Evolutionary conservation across 176 grass and related monocot species (phyloP), one percentile per base, ranked within the genome.

Genomic region (Musa schizocarpa): DNA sequence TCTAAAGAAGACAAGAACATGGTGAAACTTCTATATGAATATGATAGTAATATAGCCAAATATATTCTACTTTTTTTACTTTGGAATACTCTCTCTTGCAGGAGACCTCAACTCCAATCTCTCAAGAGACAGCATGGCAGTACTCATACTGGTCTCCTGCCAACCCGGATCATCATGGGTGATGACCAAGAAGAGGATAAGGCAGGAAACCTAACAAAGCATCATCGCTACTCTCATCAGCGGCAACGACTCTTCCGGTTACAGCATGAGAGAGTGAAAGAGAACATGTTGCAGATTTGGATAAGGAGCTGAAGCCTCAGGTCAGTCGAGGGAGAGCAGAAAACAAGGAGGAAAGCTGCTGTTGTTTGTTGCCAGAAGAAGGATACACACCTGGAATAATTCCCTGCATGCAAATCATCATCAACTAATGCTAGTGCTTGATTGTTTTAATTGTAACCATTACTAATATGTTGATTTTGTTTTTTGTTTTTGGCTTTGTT

Each of bases 121-220:
- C 77, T 16, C 81, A 83, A 13, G 73, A 77, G 59, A 78, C 78
- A 11, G 84, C 82, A 52, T 96, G 92, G 92, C 87, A 79, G 81
- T 96, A 87, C 83, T 51, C 85, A 77, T 80, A 90, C 76, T 92
- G 87, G 80, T 59, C 83, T 71, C 63, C 87, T 85, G 79, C 83
- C 83, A 79, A 66, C 75, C 82, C 85, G 81, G 74, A 92, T 91
- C 84, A 76, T 79, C 84, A 81, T 83, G 86, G 86, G 22, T 80
- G 84, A 83, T 64, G 66, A 54, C 81, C 68, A 74, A 82, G 71
- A 69, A 43, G 13, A 75, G 67, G 71, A 52, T 43, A 43, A 43
- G 34, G 4, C 34, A 43, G 34, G 34, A 17, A 52, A 55, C 52
- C 74, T 51, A 76, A 81, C 64, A 75, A 62, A 9, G 29, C 53